Base-by-base conservation (phyloP, 371 early-diverging fungal species). In the Mortierella sp. region DNA sequence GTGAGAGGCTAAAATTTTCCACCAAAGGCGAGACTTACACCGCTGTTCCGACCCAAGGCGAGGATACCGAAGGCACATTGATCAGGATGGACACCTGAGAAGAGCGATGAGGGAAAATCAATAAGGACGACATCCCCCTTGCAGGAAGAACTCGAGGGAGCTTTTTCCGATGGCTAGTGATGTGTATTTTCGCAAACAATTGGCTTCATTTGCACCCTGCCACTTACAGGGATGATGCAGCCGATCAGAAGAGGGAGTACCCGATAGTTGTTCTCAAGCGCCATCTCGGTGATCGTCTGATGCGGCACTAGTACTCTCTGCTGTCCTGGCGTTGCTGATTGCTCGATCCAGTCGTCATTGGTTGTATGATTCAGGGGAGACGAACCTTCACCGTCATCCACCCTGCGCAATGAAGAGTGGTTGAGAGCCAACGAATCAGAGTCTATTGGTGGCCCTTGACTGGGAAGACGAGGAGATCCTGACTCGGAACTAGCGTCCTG, bases 141-240 rank as follows among this genome's bases (percentile, higher is more conserved):
- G n/a, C n/a, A n/a, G n/a, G n/a, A n/a, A n/a, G n/a, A n/a, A n/a
- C n/a, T n/a, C n/a, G n/a, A n/a, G n/a, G n/a, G n/a, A n/a, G n/a
- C n/a, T n/a, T n/a, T n/a, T n/a, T n/a, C n/a, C n/a, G n/a, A n/a
- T n/a, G n/a, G n/a, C n/a, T n/a, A n/a, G n/a, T n/a, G n/a, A 7
- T 14, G 10, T 14, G 7, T 14, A 7, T 14, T 39, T 39, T 39
- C 14, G 14, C 14, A 39, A 14, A 39, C 39, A 39, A 14, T 39
- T 8, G 10, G 39, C 39, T 39, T 39, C 39, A 39, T 39, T 39
- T 39, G 24, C 16, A 8, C 7, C n/a, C n/a, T n/a, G n/a, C 21
- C 21, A 59, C 67, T 49, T 73, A 73, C 74, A n/a, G 68, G 74
- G 24, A 73, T 45, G 34, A 63, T 63, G 37, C 74, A 73, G 12